Base-by-base conservation (phyloP, 768 basidiomycete genomes). In the Obba rivulosa region DNA sequence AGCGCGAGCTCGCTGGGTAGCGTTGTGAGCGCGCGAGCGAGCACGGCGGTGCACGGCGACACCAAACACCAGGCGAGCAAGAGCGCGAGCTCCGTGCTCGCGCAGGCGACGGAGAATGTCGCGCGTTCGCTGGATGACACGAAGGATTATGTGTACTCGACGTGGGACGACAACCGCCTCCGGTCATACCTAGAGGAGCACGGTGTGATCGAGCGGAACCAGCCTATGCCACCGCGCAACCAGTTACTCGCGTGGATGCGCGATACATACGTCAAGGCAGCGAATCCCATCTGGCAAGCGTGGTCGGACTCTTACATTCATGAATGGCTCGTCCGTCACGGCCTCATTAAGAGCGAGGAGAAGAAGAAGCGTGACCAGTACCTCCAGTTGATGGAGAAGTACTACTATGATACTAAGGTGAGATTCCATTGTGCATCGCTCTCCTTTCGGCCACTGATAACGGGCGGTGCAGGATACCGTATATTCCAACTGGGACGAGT, bases 221-320 rank as follows among this genome's bases (percentile, higher is more conserved):
- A 69, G 16, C 69, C 81, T 54, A 77, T 79, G 49, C 82, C 76
- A 45, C 40, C 56, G 1, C 79, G 80, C 37, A 75, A 80, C 8
- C 83, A 95, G 56, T 65, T 96, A 28, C 63, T 88, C 28, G 69
- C 69, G 10, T 73, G 85, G 61, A 86, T 92, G 78, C 73, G 76
- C 34, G 72, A 80, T 25, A 74, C 81, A 0, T 93, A 92, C 61
- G 78, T 77, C 34, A 71, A 74, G 43, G 72, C 79, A 5, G 60
- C 80, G 18, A 68, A 76, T 47, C 86, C 87, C 2, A 65, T 86
- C 34, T 98, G 88, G 81, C 72, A 88, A 18, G 78, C 82, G 3
- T 98, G 95, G 94, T 84, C 83, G 46, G 85, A 89, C 62, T 84
- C 81, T 3, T 87, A 89, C 62, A 80, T 93, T 43, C 82, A 83